These are phyloP conservation scores for Blastomyces silverae DNA, from an alignment of 2,329 filamentous ascomycete species.

Conservation along the genomic window DNA sequence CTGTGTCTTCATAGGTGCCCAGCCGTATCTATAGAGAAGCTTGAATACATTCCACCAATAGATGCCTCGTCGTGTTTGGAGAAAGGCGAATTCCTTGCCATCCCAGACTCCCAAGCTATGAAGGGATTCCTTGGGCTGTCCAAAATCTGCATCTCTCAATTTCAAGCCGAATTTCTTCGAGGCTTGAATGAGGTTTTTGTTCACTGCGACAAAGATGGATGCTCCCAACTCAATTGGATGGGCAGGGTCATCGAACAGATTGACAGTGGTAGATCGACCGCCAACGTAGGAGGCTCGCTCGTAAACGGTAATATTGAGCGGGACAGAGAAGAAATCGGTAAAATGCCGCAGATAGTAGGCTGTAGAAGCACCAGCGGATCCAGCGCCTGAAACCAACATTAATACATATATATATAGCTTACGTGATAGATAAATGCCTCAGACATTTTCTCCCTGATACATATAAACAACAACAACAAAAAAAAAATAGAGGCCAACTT, in stretches of 20 bases:
- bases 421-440: not conserved
- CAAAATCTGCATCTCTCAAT: conserved; percentile 44
- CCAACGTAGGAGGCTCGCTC: conserved; percentile 73
- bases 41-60: conserved; percentile 76
- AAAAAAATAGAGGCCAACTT: not conserved
- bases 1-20: conserved; percentile 66
- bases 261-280: conserved; percentile 77
- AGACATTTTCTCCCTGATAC: not conserved
- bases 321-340: conserved; percentile 53
- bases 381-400: conserved; percentile 58
- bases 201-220: conserved; percentile 82
- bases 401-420: not conserved
- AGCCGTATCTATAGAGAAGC: conserved; percentile 77
- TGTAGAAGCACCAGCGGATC: conserved; percentile 76
- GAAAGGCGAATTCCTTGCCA: conserved; percentile 65
- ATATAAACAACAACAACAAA: not conserved
- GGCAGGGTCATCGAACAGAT: conserved; percentile 61
- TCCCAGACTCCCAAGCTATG: conserved; percentile 75
- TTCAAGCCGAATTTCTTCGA: conserved; percentile 63
- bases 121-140: conserved; percentile 41
- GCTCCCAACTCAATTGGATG: conserved; percentile 79
- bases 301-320: conserved; percentile 77
- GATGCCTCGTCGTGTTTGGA: conserved; percentile 52
- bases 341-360: conserved; percentile 75
- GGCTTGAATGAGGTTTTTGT: conserved; percentile 72